Percentiles rank a stretch among this genome's conserved stretches.
phyloP scores from a whole-genome alignment of 306 rosid genomes.

The Canavalia gladiata region DNA sequence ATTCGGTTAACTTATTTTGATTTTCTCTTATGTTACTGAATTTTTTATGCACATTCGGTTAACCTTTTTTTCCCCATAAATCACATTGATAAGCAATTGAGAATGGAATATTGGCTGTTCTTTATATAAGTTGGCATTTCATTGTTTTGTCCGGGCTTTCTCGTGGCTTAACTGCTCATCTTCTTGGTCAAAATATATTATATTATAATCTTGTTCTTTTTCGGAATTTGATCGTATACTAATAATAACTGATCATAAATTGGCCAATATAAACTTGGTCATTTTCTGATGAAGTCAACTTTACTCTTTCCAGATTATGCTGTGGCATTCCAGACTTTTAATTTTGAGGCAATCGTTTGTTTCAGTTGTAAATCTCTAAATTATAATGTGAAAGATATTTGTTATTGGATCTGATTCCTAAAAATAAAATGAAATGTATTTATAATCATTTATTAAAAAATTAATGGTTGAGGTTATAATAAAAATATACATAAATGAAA shows the following conservation, averaged over 20 bases:
- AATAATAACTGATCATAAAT: not conserved
- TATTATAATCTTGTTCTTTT: not conserved
- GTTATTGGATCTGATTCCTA: not conserved
- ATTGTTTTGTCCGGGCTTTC: not conserved
- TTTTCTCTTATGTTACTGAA: constrained; percentile 38
- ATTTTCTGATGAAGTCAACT: constrained; percentile 2
- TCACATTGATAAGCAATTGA: constrained; percentile 40
- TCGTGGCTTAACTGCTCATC: constrained; percentile 20
- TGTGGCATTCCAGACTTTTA: not conserved
- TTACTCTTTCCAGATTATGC: not conserved
- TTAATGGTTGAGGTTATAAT: too few relatives aligned
- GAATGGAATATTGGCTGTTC: constrained; percentile 35
- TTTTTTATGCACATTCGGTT: constrained; percentile 20
- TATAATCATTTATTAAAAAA: too few relatives aligned
- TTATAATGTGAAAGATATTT: not conserved
- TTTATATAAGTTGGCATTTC: constrained; percentile 12
- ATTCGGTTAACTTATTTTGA: constrained; percentile 34
- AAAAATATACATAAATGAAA: too few relatives aligned
- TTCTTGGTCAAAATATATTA: constrained; percentile 20
- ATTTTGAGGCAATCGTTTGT: not conserved
- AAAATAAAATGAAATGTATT: too few relatives aligned
- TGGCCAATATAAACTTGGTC: not conserved
- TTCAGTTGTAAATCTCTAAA: not conserved
- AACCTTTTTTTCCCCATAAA: constrained; percentile 20
- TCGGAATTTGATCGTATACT: not conserved